Conservation (phyloP, 176 grass and related monocot genomes). For the Stipa capillata region DNA sequence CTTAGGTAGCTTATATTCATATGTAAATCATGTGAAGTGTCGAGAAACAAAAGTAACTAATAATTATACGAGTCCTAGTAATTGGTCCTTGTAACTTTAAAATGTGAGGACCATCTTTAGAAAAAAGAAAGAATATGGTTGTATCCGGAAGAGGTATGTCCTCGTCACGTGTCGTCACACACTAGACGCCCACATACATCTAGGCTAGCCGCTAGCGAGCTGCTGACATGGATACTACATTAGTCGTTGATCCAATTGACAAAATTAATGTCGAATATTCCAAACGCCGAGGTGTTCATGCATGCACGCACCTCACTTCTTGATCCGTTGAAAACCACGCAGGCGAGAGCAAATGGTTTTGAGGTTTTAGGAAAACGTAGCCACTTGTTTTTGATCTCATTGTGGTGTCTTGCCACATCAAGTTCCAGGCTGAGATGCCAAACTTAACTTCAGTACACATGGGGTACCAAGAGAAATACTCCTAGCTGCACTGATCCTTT, state of each 20-base stretch:
- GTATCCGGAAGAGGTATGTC: no score
- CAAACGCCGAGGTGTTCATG: not conserved
- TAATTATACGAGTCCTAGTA: no score
- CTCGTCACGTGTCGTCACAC: not conserved
- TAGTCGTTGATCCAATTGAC: not conserved
- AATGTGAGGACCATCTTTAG: no score
- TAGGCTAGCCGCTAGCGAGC: not conserved
- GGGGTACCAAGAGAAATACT: no score
- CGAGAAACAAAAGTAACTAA: no score
- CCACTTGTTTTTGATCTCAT: slow-evolving; percentile 20
- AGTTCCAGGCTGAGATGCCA: not conserved
- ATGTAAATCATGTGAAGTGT: no score
- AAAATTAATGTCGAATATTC: not conserved
- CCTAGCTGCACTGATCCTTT: not conserved
- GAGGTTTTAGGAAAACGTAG: not conserved
- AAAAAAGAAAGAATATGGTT: no score
- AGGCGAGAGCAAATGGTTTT: not conserved
- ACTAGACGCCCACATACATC: not conserved
- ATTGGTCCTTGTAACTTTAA: no score
- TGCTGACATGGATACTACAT: not conserved
- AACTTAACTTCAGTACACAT: not conserved
- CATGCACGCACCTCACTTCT: not conserved
- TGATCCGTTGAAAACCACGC: slow-evolving; percentile 7
- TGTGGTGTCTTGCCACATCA: not conserved
- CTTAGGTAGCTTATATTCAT: no score